Evolutionary conservation across 305 asterid species (phyloP), one percentile per base, ranked within the genome.

Genomic region (Lippia alba): DNA sequence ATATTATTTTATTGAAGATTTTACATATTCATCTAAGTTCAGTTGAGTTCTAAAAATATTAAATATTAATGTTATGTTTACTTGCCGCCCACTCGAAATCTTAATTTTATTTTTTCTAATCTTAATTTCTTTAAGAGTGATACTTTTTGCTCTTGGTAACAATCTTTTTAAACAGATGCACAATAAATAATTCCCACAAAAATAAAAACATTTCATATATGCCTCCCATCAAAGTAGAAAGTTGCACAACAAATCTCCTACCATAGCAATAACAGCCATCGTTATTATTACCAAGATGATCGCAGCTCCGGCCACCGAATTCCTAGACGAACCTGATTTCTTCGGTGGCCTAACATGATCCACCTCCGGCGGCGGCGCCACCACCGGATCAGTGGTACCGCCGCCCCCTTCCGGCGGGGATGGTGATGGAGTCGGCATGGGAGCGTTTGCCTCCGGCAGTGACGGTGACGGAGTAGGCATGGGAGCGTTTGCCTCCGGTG

Each of bases 391-490:
- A 3, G 30, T 24, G 55, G 55, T 4, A 17, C 56, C 19, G 56
- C 19, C 12, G 10, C 49, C 49, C 5, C 41, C 4, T 7, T 36
- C 41, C 41, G 41, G 41, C 41, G 30, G 30, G 30, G 30, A 24
- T 1, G 30, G 30, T 24, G 30, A 24, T 24, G 32, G 66, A 61
- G 16, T 24, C 9, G 53, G 66, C 33, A 30, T 39, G 40, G 9
- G 8, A 2, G 15, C 49, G 2, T n/a, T 48, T 33, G 4, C 53
- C 15, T 3, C 2, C 18, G 78, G 41, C 3, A 87, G 81, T 24
- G 85, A 57, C 2, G 82, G 71, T 40, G 81, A 76, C 0, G 69
- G 9, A 8, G 73, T 66, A 2, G 64, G 71, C 3, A 67, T 12
- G 11, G 81, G 72, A 53, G 72, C 36, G 6, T 76, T 57, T 0